phyloP scores from a whole-genome alignment of 345 rosid species.

The Camelina neglecta region DNA sequence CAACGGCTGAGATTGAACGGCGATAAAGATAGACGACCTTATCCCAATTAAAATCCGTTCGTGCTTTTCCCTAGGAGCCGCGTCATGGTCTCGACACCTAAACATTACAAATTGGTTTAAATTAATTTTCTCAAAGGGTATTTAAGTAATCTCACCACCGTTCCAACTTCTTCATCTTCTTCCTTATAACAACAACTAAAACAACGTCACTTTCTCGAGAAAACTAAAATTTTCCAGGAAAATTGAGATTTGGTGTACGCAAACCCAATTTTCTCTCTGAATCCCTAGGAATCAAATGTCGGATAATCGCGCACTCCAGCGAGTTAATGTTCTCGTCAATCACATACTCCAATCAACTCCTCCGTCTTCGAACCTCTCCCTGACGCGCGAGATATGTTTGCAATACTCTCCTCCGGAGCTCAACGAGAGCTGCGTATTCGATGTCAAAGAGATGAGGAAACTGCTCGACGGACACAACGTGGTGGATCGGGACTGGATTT shows the following conservation, averaged over 20 bases:
- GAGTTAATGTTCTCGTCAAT: constrained; percentile 59
- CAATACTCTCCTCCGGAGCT: constrained; percentile 74
- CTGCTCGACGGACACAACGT: constrained; percentile 73
- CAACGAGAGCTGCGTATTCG: constrained; percentile 56
- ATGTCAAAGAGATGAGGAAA: constrained; percentile 65
- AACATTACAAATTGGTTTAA: not conserved
- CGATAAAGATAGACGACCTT: constrained; percentile 2
- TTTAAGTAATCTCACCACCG: not conserved
- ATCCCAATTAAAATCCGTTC: constrained; percentile 17
- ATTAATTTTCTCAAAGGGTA: not conserved
- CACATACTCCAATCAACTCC: constrained; percentile 56
- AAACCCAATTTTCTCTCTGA: not conserved
- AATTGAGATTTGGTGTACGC: not conserved
- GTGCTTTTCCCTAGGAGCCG: constrained; percentile 20
- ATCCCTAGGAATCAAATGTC: constrained; percentile 7
- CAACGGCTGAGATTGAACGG: constrained; percentile 28
- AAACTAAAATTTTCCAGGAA: not conserved
- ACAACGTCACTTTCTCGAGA: constrained; percentile 6
- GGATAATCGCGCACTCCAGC: constrained; percentile 53
- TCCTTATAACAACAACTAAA: not conserved
- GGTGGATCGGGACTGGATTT: constrained; percentile 80
- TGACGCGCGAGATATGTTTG: constrained; percentile 57
- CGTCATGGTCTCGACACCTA: not conserved
- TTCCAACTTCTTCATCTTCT: not conserved
- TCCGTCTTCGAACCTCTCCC: constrained; percentile 17